Evolutionary conservation across 2,329 filamentous ascomycete genomes (phyloP), one percentile per base, ranked within the genome.

Genomic region (Fusarium nelsonii): DNA sequence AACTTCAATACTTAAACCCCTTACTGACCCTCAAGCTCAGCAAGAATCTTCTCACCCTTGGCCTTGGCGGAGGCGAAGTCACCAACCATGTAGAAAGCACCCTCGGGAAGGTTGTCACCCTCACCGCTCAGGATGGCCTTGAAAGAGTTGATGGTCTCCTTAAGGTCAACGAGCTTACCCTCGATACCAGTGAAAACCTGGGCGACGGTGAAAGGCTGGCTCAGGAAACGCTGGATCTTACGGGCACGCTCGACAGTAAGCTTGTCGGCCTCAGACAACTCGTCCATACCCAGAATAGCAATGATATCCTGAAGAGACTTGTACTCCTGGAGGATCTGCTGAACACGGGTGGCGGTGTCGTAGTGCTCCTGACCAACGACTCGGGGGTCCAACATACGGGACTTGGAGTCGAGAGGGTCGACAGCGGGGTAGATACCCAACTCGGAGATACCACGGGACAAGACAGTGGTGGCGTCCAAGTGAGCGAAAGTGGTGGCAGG

Each of bases 251-350:
- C 96, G 89, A 99, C 96, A 78, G 96, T 98, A 79, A 99, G 91
- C 92, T 99, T 97, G 85, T 99, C 96, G 78, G 92, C 92, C 89
- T 98, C 96, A 73, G 96, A 98, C 85, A 99, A 87, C 84, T 99
- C 96, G 85, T 99, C 96, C 96, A 99, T 98, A 91, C 95, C 95
- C 82, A 98, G 86, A 94, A 99, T 99, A 85, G 96, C 96, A 88
- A 97, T 97, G 91, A 99, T 99, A 88, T 99, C 96, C 88, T 99
- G 96, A 76, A 99, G 93, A 73, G 95, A 98, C 92, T 98, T 98
- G 92, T 99, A 99, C 89, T 98, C 96, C 87, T 99, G 96, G 82
- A 99, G 91, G 85, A 97, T 98, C 87, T 97, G 94, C 89, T 99
- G 96, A 80, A 99, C 96, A 78, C 91, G 91, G 83, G 92, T 92